phyloP scores from a whole-genome alignment of 1,284 basidiomycete species.

The Phellopilus nigrolimitatus region DNA sequence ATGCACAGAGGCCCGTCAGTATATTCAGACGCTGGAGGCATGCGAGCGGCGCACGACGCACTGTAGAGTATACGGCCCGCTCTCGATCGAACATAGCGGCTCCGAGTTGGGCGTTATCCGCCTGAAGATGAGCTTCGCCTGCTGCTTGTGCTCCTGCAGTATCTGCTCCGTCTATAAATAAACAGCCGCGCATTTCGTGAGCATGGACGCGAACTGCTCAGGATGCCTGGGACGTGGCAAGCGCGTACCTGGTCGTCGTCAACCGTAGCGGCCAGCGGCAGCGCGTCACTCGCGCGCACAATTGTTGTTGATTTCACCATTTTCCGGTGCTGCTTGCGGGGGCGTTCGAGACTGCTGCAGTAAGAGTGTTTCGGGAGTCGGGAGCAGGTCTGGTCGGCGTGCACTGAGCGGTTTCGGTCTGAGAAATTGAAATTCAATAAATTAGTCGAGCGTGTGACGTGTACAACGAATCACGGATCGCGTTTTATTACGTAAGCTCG shows the following conservation, averaged over 20 bases:
- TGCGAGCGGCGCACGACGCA: no score
- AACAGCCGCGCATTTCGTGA: constrained; percentile 2
- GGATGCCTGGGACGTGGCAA: not conserved
- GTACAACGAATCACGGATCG: no score
- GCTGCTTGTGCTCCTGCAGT: constrained; percentile 96
- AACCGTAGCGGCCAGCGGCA: constrained; percentile 90
- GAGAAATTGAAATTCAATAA: no score
- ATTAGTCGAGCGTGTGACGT: no score
- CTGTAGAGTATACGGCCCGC: constrained; percentile 91
- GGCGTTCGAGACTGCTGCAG: no score
- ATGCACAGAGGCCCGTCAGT: not conserved
- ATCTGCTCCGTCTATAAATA: constrained; percentile 77
- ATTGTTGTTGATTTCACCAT: constrained; percentile 94
- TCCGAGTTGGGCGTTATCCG: constrained; percentile 92
- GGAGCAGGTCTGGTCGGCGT: no score
- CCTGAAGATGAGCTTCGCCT: constrained; percentile 94
- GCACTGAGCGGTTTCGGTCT: no score
- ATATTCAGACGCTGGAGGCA: constrained; percentile 10
- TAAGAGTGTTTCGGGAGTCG: no score
- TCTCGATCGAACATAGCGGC: constrained; percentile 95
- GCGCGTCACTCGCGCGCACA: constrained; percentile 85
- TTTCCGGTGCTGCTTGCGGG: no score
- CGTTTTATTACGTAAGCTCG: no score
- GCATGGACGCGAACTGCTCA: constrained; percentile 2
- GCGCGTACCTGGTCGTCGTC: constrained; percentile 85